Evolutionary conservation across 352 stramenopile species (phyloP).

Genomic region (Phytopythium montanum): DNA sequence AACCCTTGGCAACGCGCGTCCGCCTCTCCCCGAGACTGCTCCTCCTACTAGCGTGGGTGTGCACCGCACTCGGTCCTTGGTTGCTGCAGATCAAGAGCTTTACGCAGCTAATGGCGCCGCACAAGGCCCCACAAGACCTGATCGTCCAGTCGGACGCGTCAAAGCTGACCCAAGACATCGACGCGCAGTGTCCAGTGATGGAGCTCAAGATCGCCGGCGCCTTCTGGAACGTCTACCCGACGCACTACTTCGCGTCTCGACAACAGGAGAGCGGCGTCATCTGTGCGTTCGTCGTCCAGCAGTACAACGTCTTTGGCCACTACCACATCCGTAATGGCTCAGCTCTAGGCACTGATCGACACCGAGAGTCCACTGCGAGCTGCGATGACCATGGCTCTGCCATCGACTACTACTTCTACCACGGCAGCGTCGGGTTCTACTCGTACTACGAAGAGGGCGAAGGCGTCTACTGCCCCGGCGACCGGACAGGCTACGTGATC

Average conservation of each 20-base stretch:
- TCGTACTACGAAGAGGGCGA: constrained; percentile 23
- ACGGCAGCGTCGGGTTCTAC: constrained; percentile 15
- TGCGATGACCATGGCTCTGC: constrained; percentile 7
- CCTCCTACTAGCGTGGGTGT: constrained; percentile 21
- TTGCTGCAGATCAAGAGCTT: constrained; percentile 34
- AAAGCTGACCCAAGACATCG: constrained; percentile 13
- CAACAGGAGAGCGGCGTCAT: constrained; percentile 5
- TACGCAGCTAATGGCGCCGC: constrained; percentile 18
- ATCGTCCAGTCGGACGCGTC: constrained; percentile 8
- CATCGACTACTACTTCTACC: constrained; percentile 25
- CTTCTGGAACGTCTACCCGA: constrained; percentile 22
- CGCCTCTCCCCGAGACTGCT: neutral
- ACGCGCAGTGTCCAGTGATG: constrained; percentile 15
- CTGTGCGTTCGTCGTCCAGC: constrained; percentile 26
- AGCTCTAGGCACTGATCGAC: too few species aligned
- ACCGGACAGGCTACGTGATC: constrained; percentile 24
- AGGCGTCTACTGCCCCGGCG: constrained; percentile 16
- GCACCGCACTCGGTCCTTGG: constrained; percentile 20
- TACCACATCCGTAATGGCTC: constrained; percentile 19
- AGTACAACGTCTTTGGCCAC: constrained; percentile 9
- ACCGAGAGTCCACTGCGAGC: too few species aligned
- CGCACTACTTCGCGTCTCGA: constrained; percentile 19
- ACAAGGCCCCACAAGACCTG: constrained; percentile 28
- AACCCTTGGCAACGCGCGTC: neutral
- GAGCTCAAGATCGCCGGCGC: constrained; percentile 23